phyloP scores from a whole-genome alignment of 2,329 filamentous ascomycete species.

The Penicillium frequentans region DNA sequence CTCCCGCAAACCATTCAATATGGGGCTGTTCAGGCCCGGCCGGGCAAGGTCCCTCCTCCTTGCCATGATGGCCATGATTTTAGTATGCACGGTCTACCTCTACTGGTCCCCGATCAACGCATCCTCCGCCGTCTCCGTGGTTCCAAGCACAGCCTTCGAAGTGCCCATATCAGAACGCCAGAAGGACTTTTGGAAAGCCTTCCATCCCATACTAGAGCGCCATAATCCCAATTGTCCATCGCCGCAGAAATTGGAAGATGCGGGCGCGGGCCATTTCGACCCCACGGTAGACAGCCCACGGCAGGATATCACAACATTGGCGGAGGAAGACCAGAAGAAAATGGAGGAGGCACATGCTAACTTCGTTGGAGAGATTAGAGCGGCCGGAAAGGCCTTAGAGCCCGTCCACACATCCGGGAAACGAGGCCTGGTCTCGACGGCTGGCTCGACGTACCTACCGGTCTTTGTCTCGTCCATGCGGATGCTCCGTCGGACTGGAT shows the following conservation, averaged over 20 bases:
- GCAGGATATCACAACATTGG: conserved; percentile 37
- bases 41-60: conserved; percentile 31
- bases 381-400: conserved; percentile 27
- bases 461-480: conserved; percentile 52
- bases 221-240: conserved; percentile 32
- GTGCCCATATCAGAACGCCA: conserved; percentile 36
- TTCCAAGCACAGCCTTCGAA: conserved; percentile 35
- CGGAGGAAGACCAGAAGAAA: conserved; percentile 31
- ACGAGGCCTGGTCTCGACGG: conserved; percentile 54
- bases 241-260: conserved; percentile 27
- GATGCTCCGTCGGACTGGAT: conserved; percentile 54
- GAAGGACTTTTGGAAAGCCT: conserved; percentile 38
- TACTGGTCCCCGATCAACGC: conserved; percentile 36
- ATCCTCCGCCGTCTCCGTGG: conserved; percentile 27
- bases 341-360: conserved; percentile 43
- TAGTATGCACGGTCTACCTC: conserved; percentile 38
- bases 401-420: conserved; percentile 39
- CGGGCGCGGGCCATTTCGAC: conserved; percentile 29
- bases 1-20: conserved; percentile 6
- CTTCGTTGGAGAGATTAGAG: conserved; percentile 39
- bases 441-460: conserved; percentile 50
- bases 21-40: conserved; percentile 30
- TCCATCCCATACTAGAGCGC: conserved; percentile 35
- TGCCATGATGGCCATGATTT: conserved; percentile 27
- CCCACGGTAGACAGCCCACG: conserved; percentile 28